Base-by-base conservation (phyloP, 495 filamentous ascomycete species). In the Trichocladium uniseriatum region DNA sequence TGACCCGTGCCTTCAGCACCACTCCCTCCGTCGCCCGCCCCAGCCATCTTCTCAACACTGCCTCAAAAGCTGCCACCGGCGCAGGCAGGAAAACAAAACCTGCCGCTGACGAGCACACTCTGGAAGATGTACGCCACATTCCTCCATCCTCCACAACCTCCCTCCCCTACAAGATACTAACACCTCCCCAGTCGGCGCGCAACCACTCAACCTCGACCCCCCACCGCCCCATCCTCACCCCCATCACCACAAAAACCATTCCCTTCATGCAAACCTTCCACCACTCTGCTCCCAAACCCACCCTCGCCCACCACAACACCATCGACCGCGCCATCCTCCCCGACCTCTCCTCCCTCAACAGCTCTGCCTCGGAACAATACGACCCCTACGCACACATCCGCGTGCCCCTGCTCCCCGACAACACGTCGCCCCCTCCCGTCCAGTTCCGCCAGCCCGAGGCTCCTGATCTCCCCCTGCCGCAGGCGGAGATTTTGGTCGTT, bases 251-350 rank as follows among this genome's bases (percentile, higher is more conserved):
- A 64, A 50, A 4, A 32, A 21, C 35, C 36, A 29, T 69, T 54
- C 71, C 67, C 48, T 55, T 75, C 48, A 75, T 75, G 72, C 72
- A 75, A 54, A 72, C 67, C 56, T 75, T 75, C 58, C 63, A 57
- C 53, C 67, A 67, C 35, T 69, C 64, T n/a, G 60, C 69, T 7
- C 58, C 70, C 4, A 50, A 49, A 20, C 55, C 62, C 22, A 39
- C 62, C n/a, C 8, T 38, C 48, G 11, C 42, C 54, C 16, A 45
- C 57, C 48, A 38, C 45, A 49, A 38, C 38, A 61, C 61, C 34
- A 62, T 74, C 48, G 71, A 74, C 63, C 57, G 53, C 49, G 54
- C 62, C 40, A 49, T 70, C 38, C 64, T 75, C 36, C 72, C 72
- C 9, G 58, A 61, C 48, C 61, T 63, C 9, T 18, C 46, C 48